Evolutionary conservation across 805 yeast genomes (phyloP).

Genomic region (Teunomyces atbi): DNA sequence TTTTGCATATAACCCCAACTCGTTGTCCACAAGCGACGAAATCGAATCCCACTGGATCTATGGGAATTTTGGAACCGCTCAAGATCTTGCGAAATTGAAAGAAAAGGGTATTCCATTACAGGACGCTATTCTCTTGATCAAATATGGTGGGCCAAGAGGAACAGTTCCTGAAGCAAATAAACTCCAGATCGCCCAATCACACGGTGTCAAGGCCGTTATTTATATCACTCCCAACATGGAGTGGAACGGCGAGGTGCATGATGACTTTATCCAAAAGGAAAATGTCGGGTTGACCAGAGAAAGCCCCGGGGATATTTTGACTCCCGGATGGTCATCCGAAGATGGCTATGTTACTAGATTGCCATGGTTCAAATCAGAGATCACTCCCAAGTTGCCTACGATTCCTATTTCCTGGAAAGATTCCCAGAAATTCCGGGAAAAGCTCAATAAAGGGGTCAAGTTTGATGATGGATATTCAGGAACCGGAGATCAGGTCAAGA

Average conservation of each 20-base stretch:
- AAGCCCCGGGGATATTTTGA: constrained; percentile 74
- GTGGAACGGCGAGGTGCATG: constrained; percentile 6
- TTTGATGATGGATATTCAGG: constrained; percentile 35
- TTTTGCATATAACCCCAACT: constrained; percentile 67
- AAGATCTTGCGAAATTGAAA: constrained; percentile 49
- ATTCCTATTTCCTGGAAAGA: constrained; percentile 77
- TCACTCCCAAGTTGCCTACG: constrained; percentile 71
- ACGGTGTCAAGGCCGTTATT: constrained; percentile 64
- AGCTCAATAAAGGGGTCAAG: constrained; percentile 25
- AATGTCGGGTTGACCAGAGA: constrained; percentile 58
- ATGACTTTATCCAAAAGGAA: constrained; percentile 50
- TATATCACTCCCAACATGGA: constrained; percentile 47
- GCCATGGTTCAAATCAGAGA: constrained; percentile 45
- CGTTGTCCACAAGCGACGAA: constrained; percentile 51
- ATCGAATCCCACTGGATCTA: constrained; percentile 55
- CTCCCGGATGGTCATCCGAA: constrained; percentile 70
- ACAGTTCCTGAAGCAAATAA: constrained; percentile 36
- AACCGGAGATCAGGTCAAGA: constrained; percentile 8
- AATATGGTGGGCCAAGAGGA: constrained; percentile 45
- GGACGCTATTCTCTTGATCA: constrained; percentile 56
- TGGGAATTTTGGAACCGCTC: constrained; percentile 61
- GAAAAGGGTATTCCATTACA: constrained; percentile 37
- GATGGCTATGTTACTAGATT: constrained; percentile 38
- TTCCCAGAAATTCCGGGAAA: constrained; percentile 38
- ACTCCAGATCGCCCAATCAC: constrained; percentile 48